Percentiles rank a stretch among this genome's conserved stretches.
Conservation (phyloP, 2,329 filamentous ascomycete species). For the Trichophyton schoenleinii region DNA sequence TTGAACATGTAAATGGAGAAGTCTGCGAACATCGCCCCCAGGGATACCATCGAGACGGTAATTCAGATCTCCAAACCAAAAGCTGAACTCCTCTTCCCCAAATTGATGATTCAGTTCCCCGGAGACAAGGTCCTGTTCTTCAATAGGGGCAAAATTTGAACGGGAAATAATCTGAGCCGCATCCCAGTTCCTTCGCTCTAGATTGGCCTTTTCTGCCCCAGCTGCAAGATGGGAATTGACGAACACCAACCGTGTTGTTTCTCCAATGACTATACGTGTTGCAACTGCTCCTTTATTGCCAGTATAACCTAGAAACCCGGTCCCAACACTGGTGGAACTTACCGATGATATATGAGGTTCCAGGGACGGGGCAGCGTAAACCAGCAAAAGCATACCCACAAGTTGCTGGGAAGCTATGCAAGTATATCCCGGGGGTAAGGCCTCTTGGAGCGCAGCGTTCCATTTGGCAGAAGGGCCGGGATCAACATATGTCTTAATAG, state of each 20-base stretch:
- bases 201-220: slow-evolving; percentile 60
- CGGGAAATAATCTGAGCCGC: slow-evolving; percentile 62
- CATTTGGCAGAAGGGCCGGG: slow-evolving; percentile 60
- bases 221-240: slow-evolving; percentile 86
- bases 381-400: slow-evolving; percentile 67
- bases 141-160: slow-evolving; percentile 65
- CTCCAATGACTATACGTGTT: slow-evolving; percentile 70
- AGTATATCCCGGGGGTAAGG: slow-evolving; percentile 64
- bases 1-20: slow-evolving; percentile 59
- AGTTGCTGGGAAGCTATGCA: slow-evolving; percentile 72
- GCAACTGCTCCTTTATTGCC: slow-evolving; percentile 91
- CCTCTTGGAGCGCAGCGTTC: slow-evolving; percentile 62
- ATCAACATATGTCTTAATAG: slow-evolving; percentile 64
- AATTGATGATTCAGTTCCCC: slow-evolving; percentile 49
- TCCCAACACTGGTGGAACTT: slow-evolving; percentile 72
- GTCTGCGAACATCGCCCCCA: slow-evolving; percentile 73
- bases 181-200: slow-evolving; percentile 87
- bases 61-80: slow-evolving; percentile 95
- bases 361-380: slow-evolving; percentile 72
- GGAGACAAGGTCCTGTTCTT: slow-evolving; percentile 49
- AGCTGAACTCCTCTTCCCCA: slow-evolving; percentile 82
- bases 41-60: slow-evolving; percentile 81
- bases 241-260: slow-evolving; percentile 79
- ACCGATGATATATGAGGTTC: slow-evolving; percentile 64
- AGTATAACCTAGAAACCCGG: slow-evolving; percentile 81